Base-by-base conservation (phyloP, 495 filamentous ascomycete species). In the Emericellopsis terricola region DNA sequence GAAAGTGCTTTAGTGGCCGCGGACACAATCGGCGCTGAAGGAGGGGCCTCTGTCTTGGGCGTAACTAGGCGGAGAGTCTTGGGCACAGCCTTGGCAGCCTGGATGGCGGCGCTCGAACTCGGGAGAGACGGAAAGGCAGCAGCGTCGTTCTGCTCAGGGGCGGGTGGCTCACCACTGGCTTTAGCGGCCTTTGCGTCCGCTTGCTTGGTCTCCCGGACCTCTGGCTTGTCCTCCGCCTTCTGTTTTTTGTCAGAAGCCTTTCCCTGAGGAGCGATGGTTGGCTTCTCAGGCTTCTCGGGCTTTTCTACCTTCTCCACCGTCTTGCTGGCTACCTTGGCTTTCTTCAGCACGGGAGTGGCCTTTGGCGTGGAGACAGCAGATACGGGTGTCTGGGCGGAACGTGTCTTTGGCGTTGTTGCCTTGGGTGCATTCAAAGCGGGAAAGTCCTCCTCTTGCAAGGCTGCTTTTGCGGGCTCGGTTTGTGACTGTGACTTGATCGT, bases 21-120 rank as follows among this genome's bases (percentile, higher is more conserved):
- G 15, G 5, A 36, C 33, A 15, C 29, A 19, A 2, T 9, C 5
- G 41, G 9, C 33, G 39, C 21, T 41, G 43, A 2, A 43, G 40
- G 10, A 43, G 33, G 33, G 9, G 33, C 55, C 44, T 85, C 82
- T 1, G 66, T 55, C 46, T 79, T 91, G 0, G 80, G 71, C 0
- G 77, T 80, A 3, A 81, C 65, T 1, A 89, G 65, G 16, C 81
- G 65, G 8, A 89, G 57, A 2, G 80, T 69, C 43, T 69, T 70
- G 0, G 66, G 58, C 0, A 51, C 55, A 3, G 43, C 44, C 26
- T 62, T 53, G 15, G 55, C 63, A 56, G 8, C 60, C 58, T 13
- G 72, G n/a, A n/a, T n/a, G n/a, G n/a, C n/a, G n/a, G n/a, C n/a
- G n/a, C n/a, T n/a, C n/a, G n/a, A n/a, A n/a, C n/a, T 66, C 15